These are phyloP conservation scores for Tilletia horrida DNA, from an alignment of 1,284 basidiomycete species.

Conservation along the genomic window DNA sequence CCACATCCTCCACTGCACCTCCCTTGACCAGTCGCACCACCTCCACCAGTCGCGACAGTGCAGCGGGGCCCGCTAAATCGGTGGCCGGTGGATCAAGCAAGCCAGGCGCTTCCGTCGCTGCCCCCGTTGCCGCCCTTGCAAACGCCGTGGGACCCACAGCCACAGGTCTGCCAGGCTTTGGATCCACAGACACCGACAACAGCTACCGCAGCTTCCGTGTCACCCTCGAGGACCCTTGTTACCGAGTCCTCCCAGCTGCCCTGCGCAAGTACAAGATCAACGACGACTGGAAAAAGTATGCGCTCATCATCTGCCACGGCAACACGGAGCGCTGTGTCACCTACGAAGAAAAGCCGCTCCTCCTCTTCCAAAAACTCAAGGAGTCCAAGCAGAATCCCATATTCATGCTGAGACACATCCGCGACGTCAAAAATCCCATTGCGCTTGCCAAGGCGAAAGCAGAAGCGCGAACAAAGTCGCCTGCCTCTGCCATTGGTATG, in stretches of 20 bases:
- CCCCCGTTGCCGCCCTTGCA: too few relatives aligned
- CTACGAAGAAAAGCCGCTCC: slow-evolving; percentile 94
- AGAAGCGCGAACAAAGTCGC: slow-evolving; percentile 16
- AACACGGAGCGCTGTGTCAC: slow-evolving; percentile 85
- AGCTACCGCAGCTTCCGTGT: slow-evolving; percentile 59
- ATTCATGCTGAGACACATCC: slow-evolving; percentile 98
- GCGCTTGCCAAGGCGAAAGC: slow-evolving; percentile 50
- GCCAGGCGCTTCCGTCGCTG: too few relatives aligned
- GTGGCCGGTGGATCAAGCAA: slow-evolving; percentile 11
- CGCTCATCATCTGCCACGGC: slow-evolving; percentile 97
- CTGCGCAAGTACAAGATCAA: slow-evolving; percentile 99
- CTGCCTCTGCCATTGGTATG: too few relatives aligned
- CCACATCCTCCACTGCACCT: slow-evolving; percentile 5
- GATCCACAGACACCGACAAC: slow-evolving; percentile 36
- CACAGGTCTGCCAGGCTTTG: not conserved
- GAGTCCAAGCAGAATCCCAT: slow-evolving; percentile 95
- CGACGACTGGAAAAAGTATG: slow-evolving; percentile 97
- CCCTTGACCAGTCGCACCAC: slow-evolving; percentile 23
- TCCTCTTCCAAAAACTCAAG: slow-evolving; percentile 95
- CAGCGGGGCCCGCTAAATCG: too few relatives aligned
- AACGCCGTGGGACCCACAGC: not conserved
- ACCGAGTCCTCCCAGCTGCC: slow-evolving; percentile 94
- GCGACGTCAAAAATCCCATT: slow-evolving; percentile 87
- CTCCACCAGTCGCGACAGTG: slow-evolving; percentile 24
- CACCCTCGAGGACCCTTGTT: slow-evolving; percentile 90